Percentiles rank a stretch among this genome's conserved stretches.
Evolutionary conservation across 345 rosid genomes (phyloP).

Genomic region (Gossypium turneri): DNA sequence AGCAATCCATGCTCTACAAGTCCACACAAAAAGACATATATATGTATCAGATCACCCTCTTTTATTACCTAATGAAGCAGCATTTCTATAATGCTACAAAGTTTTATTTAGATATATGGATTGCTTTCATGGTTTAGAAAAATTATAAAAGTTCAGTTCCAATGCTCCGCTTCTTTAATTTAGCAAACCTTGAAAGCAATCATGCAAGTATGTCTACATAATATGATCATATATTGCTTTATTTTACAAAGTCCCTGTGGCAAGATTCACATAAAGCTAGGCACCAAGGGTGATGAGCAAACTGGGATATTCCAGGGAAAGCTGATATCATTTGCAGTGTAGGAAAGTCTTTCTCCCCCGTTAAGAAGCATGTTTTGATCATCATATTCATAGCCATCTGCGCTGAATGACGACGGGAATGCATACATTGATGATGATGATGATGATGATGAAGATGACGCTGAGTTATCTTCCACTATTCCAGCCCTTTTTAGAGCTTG

Average conservation of each 20-base stretch:
- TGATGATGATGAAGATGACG: neutral
- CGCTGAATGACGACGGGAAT: neutral
- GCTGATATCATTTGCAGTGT: constrained; percentile 6
- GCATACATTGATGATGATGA: neutral
- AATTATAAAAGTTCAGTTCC: neutral
- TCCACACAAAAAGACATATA: neutral
- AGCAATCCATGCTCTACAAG: neutral
- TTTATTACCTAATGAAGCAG: neutral
- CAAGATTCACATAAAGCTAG: constrained; percentile 26
- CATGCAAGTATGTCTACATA: neutral
- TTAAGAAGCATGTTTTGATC: constrained; percentile 12
- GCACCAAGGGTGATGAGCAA: constrained; percentile 29
- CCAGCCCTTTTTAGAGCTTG: constrained; percentile 27
- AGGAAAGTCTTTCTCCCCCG: constrained; percentile 10
- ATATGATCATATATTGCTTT: neutral
- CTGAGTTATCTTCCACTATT: constrained; percentile 19
- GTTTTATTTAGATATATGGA: neutral
- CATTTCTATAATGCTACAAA: neutral
- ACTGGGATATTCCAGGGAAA: constrained; percentile 26
- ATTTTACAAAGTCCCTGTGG: neutral
- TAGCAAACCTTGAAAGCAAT: neutral
- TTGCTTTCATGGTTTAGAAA: neutral
- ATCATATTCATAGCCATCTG: neutral
- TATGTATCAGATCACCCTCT: neutral
- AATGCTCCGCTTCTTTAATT: neutral